Evolutionary conservation across 371 early-diverging fungal genomes (phyloP).

Genomic region (Sporodiniella umbellata): DNA sequence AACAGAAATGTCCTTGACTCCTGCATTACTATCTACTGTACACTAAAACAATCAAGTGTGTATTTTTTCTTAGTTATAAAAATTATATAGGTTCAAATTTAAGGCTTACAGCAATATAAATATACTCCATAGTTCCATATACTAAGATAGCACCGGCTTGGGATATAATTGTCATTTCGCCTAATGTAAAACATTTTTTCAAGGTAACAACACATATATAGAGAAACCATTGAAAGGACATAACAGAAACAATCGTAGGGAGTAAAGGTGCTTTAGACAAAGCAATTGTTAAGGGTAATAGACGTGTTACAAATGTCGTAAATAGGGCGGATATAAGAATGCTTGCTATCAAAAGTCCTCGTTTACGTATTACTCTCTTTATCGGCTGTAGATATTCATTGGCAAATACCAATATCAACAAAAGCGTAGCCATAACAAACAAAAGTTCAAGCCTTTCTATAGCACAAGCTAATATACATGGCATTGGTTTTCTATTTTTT

Average conservation of each 20-base stretch:
- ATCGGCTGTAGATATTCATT: slow-evolving; percentile 32
- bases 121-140: slow-evolving; percentile 32
- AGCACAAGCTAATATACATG: slow-evolving; percentile 10
- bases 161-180: slow-evolving; percentile 65
- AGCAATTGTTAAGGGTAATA: slow-evolving; percentile 23
- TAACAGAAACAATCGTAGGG: slow-evolving; percentile 27
- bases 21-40: too few relatives aligned
- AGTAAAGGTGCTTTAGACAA: slow-evolving; percentile 21
- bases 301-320: slow-evolving; percentile 22
- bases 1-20: slow-evolving; percentile 23
- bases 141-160: slow-evolving; percentile 56
- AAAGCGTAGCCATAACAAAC: slow-evolving; percentile 29
- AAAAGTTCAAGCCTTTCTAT: slow-evolving; percentile 34
- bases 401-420: slow-evolving; percentile 22
- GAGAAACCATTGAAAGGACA: slow-evolving; percentile 39
- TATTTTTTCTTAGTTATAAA: too few relatives aligned
- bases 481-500: not conserved
- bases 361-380: slow-evolving; percentile 32
- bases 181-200: slow-evolving; percentile 62
- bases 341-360: slow-evolving; percentile 37
- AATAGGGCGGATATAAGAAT: slow-evolving; percentile 29
- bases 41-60: too few relatives aligned
- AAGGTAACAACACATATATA: slow-evolving; percentile 41
- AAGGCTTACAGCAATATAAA: slow-evolving; percentile 21
- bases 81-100: too few relatives aligned